Conservation (phyloP, 306 rosid species). For the Pterocarpus santalinus region DNA sequence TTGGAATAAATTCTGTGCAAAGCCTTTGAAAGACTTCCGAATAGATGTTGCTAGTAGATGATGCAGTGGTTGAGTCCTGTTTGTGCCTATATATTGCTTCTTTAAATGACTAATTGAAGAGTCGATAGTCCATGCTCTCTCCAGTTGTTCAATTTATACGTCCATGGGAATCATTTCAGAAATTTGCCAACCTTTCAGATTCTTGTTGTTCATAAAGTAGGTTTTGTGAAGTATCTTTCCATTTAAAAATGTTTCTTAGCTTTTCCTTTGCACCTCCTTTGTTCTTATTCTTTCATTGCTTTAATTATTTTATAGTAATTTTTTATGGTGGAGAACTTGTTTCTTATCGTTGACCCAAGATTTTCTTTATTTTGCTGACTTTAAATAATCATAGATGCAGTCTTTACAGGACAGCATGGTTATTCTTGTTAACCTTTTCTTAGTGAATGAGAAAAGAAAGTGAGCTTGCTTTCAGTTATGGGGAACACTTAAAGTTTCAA, state of each 20-base stretch:
- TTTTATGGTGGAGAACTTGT: constrained; percentile 22
- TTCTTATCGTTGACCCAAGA: constrained; percentile 17
- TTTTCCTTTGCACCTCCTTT: constrained; percentile 45
- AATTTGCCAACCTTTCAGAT: constrained; percentile 11
- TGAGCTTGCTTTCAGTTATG: no score
- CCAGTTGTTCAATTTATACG: no score
- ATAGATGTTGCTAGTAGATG: no score
- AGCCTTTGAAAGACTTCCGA: no score
- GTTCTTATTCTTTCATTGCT: not conserved
- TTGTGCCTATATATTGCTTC: no score
- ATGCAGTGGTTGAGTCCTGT: no score
- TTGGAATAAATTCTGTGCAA: no score
- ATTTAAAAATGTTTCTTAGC: constrained; percentile 15
- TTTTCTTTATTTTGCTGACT: not conserved
- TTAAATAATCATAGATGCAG: not conserved
- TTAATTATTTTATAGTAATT: constrained; percentile 24
- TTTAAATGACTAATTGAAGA: not conserved
- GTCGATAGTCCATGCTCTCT: constrained; percentile 17
- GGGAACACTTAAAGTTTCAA: not conserved
- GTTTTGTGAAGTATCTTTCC: constrained; percentile 35
- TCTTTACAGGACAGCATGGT: not conserved
- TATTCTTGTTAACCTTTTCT: constrained; percentile 30
- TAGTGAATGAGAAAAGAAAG: not conserved
- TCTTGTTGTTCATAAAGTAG: constrained; percentile 39
- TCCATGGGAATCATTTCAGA: not conserved